Conservation (phyloP, 495 filamentous ascomycete genomes). For the Penicillium silybi region DNA sequence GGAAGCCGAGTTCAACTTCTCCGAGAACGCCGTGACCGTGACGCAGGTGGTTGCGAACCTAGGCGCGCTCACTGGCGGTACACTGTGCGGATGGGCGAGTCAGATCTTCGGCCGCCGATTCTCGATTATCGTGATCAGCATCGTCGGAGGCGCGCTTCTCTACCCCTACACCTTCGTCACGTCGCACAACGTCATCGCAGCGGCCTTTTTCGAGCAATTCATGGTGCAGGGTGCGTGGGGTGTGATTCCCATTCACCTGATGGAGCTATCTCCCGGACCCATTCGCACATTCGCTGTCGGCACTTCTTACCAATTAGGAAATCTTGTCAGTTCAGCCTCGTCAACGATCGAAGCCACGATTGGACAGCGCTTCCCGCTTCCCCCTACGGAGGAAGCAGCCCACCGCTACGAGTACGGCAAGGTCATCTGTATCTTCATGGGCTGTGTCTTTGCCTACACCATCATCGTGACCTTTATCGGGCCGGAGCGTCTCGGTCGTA, state of each 20-base stretch:
- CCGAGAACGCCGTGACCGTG: slow-evolving; percentile 66
- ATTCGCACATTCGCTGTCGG: slow-evolving; percentile 85
- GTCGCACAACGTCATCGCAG: slow-evolving; percentile 61
- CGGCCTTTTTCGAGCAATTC: slow-evolving; percentile 91
- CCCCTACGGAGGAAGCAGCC: slow-evolving; percentile 39
- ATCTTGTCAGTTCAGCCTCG: slow-evolving; percentile 73
- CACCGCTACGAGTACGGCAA: slow-evolving; percentile 78
- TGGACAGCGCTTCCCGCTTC: slow-evolving; percentile 75
- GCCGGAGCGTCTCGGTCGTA: slow-evolving; percentile 65
- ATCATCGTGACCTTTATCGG: slow-evolving; percentile 73
- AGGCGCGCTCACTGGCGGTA: slow-evolving; percentile 76
- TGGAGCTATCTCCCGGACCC: slow-evolving; percentile 77
- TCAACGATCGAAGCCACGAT: slow-evolving; percentile 82
- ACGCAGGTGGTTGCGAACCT: slow-evolving; percentile 84
- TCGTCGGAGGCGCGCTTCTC: slow-evolving; percentile 72
- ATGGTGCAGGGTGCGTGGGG: slow-evolving; percentile 87
- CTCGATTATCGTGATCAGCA: slow-evolving; percentile 70
- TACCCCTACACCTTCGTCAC: slow-evolving; percentile 78
- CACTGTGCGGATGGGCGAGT: slow-evolving; percentile 68
- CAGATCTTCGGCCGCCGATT: slow-evolving; percentile 82
- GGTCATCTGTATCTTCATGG: slow-evolving; percentile 93
- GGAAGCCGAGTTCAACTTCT: slow-evolving; percentile 70
- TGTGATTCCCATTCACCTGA: slow-evolving; percentile 79
- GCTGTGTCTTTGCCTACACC: slow-evolving; percentile 79
- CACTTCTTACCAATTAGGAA: slow-evolving; percentile 80